Percentiles rank a stretch among this genome's conserved stretches.
Evolutionary conservation across 805 yeast genomes (phyloP).

Genomic region (Nakazawaea ambrosiae): DNA sequence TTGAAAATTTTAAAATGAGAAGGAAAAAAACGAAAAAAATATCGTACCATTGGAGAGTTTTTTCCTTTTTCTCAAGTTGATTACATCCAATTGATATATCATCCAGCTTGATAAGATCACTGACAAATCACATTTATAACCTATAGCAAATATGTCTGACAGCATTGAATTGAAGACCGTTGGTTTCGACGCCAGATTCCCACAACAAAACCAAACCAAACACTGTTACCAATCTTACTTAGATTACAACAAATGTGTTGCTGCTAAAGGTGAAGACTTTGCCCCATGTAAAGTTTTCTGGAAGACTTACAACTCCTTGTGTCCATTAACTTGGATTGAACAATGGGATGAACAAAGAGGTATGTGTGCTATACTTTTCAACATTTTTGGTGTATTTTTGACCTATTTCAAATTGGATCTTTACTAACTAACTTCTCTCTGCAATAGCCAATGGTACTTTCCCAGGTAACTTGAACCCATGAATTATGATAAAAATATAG

Average conservation of each 20-base stretch:
- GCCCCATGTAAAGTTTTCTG: conserved; percentile 95
- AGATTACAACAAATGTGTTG: conserved; percentile 96
- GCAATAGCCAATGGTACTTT: conserved; percentile 22
- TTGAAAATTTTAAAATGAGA: not conserved
- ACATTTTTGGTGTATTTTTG: no score
- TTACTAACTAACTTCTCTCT: conserved; percentile 2
- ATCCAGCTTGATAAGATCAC: no score
- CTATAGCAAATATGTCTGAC: conserved; percentile 24
- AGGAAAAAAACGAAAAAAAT: no score
- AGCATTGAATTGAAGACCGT: conserved; percentile 48
- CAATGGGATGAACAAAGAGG: conserved; percentile 85
- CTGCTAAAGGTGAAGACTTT: conserved; percentile 95
- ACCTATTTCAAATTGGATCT: not conserved
- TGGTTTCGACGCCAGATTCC: conserved; percentile 90
- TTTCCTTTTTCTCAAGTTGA: no score
- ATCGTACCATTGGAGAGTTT: no score
- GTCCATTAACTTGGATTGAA: conserved; percentile 81
- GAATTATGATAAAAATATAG: no score
- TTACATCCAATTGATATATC: no score
- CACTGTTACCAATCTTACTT: conserved; percentile 98
- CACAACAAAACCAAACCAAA: conserved; percentile 94
- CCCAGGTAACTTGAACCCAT: conserved; percentile 28
- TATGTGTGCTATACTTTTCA: conserved; percentile 11
- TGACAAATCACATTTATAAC: not conserved
- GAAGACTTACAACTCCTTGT: conserved; percentile 81